phyloP scores from a whole-genome alignment of 169 alveolate genomes.

The Plasmodium coatneyi region DNA sequence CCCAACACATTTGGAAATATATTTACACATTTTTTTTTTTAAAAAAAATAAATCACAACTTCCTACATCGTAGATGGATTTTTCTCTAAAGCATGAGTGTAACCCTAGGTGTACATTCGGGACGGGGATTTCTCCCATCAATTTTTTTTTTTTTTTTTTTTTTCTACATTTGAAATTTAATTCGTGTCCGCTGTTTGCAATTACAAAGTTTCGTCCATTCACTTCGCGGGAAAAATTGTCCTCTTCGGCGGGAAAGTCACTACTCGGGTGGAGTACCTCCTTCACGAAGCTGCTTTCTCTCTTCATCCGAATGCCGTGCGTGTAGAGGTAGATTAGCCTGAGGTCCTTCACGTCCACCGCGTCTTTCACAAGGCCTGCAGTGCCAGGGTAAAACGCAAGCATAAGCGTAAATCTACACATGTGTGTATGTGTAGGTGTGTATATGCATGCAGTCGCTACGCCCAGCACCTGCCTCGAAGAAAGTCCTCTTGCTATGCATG shows the following conservation, averaged over 20 bases:
- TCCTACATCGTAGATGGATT: constrained; percentile 16
- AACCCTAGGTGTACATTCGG: constrained; percentile 44
- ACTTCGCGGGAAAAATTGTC: neutral
- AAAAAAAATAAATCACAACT: neutral
- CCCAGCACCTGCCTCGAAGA: constrained; percentile 66
- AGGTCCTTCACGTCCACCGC: constrained; percentile 53
- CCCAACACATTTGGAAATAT: constrained; percentile 12
- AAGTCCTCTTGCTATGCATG: constrained; percentile 11
- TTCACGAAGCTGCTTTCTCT: constrained; percentile 17
- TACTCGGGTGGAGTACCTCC: neutral
- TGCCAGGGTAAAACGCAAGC: neutral
- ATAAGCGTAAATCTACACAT: neutral
- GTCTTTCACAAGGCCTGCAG: constrained; percentile 21
- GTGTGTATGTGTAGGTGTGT: neutral
- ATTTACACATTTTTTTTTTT: constrained; percentile 4
- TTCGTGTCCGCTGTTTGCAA: neutral
- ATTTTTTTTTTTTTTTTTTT: constrained; percentile 4
- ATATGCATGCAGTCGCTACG: neutral
- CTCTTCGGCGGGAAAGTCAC: neutral
- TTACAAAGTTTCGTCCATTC: neutral
- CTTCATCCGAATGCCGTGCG: constrained; percentile 37
- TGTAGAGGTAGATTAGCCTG: constrained; percentile 49
- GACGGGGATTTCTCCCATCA: constrained; percentile 31
- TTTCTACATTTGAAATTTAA: neutral
- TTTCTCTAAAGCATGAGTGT: constrained; percentile 13